phyloP scores from a whole-genome alignment of 805 yeast species.

The Grigorovia humatica region DNA sequence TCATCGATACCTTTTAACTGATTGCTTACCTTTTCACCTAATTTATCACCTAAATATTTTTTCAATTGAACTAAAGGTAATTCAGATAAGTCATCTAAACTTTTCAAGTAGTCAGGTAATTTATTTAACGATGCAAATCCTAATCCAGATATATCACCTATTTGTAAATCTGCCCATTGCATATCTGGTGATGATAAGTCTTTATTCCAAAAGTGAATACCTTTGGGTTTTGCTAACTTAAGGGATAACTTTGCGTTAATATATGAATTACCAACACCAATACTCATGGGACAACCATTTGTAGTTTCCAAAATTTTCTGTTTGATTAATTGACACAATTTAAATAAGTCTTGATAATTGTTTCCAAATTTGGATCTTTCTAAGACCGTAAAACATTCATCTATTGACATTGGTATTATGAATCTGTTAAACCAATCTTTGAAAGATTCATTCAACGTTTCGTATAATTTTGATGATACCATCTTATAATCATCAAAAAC shows the following conservation, averaged over 20 bases:
- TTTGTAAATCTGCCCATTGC: constrained; percentile 16
- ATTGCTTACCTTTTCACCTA: constrained; percentile 53
- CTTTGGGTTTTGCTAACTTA: constrained; percentile 72
- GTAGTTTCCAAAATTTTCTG: constrained; percentile 36
- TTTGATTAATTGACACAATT: constrained; percentile 21
- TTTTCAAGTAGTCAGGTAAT: constrained; percentile 23
- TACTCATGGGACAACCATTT: constrained; percentile 59
- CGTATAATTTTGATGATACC: constrained; percentile 55
- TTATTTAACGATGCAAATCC: constrained; percentile 44
- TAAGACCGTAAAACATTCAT: constrained; percentile 58
- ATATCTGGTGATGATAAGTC: constrained; percentile 18
- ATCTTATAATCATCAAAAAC: constrained; percentile 65
- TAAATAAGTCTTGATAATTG: background rate
- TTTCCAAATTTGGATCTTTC: background rate
- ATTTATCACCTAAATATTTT: constrained; percentile 50
- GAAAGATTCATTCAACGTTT: constrained; percentile 31
- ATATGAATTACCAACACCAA: constrained; percentile 70
- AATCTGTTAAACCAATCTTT: constrained; percentile 17
- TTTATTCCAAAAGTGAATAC: constrained; percentile 34
- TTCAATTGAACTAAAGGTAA: constrained; percentile 33
- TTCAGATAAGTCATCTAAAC: constrained; percentile 27
- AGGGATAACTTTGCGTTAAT: constrained; percentile 69
- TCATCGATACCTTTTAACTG: constrained; percentile 61
- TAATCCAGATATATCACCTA: constrained; percentile 48
- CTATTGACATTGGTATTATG: constrained; percentile 79